phyloP scores from a whole-genome alignment of 2,329 filamentous ascomycete species.

The Microcera coccophila region DNA sequence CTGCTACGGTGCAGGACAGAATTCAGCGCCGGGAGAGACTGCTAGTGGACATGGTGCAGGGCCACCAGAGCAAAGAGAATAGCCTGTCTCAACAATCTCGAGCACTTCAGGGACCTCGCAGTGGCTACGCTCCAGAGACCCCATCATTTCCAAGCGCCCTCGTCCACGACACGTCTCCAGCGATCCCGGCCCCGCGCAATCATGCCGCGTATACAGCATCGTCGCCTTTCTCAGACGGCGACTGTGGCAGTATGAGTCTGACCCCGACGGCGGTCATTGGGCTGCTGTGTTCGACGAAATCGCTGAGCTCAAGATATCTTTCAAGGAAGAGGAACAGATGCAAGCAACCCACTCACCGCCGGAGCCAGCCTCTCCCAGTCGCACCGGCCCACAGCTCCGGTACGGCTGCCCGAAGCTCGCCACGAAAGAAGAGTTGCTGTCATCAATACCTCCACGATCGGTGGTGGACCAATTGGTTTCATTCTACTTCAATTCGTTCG shows the following conservation, averaged over 20 bases:
- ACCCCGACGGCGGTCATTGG: constrained; percentile 36
- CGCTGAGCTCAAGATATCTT: constrained; percentile 36
- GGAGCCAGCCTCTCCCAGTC: background rate
- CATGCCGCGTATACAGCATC: background rate
- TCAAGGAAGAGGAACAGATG: constrained; percentile 27
- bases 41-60: constrained; percentile 25
- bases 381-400: constrained; percentile 26
- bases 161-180: background rate
- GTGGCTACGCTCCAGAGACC: no score
- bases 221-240: no score
- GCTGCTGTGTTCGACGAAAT: constrained; percentile 39
- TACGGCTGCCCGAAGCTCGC: constrained; percentile 28
- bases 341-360: background rate
- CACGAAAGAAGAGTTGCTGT: constrained; percentile 31
- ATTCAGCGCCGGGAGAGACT: constrained; percentile 27
- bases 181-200: background rate
- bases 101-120: background rate
- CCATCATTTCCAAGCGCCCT: background rate
- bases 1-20: background rate
- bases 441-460: constrained; percentile 30
- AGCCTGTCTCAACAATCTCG: background rate
- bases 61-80: background rate
- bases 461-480: constrained; percentile 34
- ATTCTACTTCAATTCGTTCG: constrained; percentile 34
- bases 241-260: constrained; percentile 31